These are phyloP conservation scores for Urochloa ruziziensis DNA, from an alignment of 176 grass and related monocot genomes.

Conservation along the genomic window DNA sequence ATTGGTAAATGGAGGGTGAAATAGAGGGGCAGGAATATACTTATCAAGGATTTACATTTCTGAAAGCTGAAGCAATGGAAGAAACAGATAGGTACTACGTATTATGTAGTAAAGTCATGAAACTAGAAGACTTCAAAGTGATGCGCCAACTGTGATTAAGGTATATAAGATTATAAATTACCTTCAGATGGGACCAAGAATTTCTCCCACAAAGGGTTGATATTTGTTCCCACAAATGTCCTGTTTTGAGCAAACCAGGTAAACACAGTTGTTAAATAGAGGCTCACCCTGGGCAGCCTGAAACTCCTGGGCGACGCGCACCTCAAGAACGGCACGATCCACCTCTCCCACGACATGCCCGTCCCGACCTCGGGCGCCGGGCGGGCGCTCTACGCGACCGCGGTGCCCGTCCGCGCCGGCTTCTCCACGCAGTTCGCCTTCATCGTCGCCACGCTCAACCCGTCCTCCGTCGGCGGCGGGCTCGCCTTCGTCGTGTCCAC, in stretches of 20 bases:
- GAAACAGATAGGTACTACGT: background rate
- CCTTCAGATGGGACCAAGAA: slow-evolving; percentile 79
- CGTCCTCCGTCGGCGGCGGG: slow-evolving; percentile 68
- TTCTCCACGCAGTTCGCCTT: slow-evolving; percentile 96
- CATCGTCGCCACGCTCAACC: slow-evolving; percentile 71
- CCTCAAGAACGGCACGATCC: slow-evolving; percentile 94
- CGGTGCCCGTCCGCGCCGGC: slow-evolving; percentile 39
- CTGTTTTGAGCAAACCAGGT: slow-evolving; percentile 51
- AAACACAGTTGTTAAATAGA: background rate
- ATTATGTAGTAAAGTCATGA: background rate
- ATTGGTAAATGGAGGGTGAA: too few relatives aligned
- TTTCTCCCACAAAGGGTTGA: slow-evolving; percentile 79
- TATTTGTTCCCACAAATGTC: slow-evolving; percentile 95
- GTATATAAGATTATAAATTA: slow-evolving; percentile 38
- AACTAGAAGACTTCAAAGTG: background rate
- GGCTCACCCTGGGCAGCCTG: slow-evolving; percentile 63
- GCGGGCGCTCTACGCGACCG: slow-evolving; percentile 60
- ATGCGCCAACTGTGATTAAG: background rate
- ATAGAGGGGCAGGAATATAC: background rate
- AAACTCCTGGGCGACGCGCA: slow-evolving; percentile 84
- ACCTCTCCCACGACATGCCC: slow-evolving; percentile 67
- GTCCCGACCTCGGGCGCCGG: slow-evolving; percentile 76
- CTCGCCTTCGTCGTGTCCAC: slow-evolving; percentile 71
- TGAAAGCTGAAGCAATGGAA: background rate
- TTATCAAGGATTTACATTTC: slow-evolving; percentile 3